Conservation (phyloP, 2,329 filamentous ascomycete genomes). For the Cladosporium oxysporum region DNA sequence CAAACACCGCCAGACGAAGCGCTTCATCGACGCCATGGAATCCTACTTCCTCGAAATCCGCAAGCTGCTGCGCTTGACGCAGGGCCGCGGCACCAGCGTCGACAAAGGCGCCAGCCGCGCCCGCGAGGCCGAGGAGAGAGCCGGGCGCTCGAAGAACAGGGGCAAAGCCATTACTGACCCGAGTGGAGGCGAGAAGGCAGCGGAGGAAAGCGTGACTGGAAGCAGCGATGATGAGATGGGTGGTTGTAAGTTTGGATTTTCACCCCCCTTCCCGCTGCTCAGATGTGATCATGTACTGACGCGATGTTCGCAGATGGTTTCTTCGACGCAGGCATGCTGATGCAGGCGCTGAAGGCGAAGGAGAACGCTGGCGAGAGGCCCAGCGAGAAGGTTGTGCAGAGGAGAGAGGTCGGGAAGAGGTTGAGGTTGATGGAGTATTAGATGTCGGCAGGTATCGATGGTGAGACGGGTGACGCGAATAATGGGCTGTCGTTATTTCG, state of each 20-base stretch:
- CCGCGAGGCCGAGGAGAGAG: constrained; percentile 60
- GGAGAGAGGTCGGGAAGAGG: constrained; percentile 74
- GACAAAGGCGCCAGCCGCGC: constrained; percentile 59
- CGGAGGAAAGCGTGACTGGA: constrained; percentile 67
- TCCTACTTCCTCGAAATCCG: constrained; percentile 88
- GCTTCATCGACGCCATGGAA: constrained; percentile 87
- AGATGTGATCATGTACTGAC: background rate
- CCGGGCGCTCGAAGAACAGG: constrained; percentile 64
- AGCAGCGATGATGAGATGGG: constrained; percentile 83
- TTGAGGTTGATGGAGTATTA: constrained; percentile 69
- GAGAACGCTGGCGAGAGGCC: constrained; percentile 54
- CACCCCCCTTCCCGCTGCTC: background rate
- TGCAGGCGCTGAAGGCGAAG: constrained; percentile 79
- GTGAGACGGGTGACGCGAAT: background rate
- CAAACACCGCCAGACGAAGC: constrained; percentile 89
- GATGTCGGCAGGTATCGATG: background rate
- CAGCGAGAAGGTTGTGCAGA: constrained; percentile 59
- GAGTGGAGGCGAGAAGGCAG: constrained; percentile 61
- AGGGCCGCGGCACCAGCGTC: constrained; percentile 54
- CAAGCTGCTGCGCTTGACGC: constrained; percentile 73
- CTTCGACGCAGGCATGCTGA: constrained; percentile 93
- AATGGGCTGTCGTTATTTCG: background rate
- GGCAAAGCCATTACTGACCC: constrained; percentile 64
- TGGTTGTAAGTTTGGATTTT: constrained; percentile 72
- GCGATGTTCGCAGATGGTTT: constrained; percentile 72